These are phyloP conservation scores for Linaria vulgaris DNA, from an alignment of 257 asterid species.

Conservation along the genomic window DNA sequence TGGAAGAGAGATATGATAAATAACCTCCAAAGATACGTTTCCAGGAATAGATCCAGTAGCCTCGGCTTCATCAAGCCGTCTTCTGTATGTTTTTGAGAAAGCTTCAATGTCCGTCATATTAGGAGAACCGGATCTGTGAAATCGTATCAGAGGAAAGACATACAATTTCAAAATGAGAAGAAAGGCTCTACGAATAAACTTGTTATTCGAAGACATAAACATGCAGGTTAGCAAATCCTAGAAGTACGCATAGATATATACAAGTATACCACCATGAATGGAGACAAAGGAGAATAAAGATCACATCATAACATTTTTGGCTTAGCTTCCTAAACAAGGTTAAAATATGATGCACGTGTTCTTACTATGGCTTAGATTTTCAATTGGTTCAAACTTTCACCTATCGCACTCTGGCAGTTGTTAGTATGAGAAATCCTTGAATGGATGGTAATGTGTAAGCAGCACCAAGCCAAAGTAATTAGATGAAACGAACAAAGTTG, in stretches of 20 bases:
- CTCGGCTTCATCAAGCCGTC: slow-evolving; percentile 74
- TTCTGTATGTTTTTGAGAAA: slow-evolving; percentile 61
- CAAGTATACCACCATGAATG: too few species aligned
- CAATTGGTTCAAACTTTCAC: not conserved
- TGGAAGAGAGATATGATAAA: slow-evolving; percentile 17
- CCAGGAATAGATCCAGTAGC: slow-evolving; percentile 59
- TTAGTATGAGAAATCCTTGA: not conserved
- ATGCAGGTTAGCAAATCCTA: slow-evolving; percentile 7
- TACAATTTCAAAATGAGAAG: not conserved
- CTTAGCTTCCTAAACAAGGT: too few species aligned
- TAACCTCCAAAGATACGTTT: slow-evolving; percentile 67
- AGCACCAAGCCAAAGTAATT: not conserved
- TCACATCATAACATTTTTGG: too few species aligned
- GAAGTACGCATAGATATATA: not conserved
- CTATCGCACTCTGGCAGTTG: not conserved
- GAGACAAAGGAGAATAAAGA: too few species aligned
- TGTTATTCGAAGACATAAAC: not conserved
- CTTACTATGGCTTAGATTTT: not conserved
- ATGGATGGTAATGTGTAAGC: not conserved
- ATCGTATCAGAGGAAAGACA: slow-evolving; percentile 9
- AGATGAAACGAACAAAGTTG: not conserved
- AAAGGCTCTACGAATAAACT: not conserved
- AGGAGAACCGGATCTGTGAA: slow-evolving; percentile 89
- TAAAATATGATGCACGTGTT: too few species aligned
- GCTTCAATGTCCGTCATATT: slow-evolving; percentile 72